Evolutionary conservation across 441 rosid genomes (phyloP).

Genomic region (Arabidopsis lyrata): DNA sequence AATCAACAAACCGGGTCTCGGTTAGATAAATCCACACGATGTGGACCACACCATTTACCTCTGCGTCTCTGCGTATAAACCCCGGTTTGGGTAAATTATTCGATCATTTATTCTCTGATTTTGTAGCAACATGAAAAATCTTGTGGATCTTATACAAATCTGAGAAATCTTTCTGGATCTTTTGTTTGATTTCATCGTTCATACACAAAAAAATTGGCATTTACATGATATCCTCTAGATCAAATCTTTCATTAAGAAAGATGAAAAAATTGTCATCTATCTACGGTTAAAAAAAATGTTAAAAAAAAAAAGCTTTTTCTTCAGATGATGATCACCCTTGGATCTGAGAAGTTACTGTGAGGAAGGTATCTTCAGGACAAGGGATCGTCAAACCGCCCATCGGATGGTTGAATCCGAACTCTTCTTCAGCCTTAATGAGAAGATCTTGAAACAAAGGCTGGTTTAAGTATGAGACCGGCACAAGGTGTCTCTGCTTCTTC

Average conservation of each 20-base stretch:
- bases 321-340: conserved; percentile 29
- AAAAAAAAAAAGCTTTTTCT: not conserved
- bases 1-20: not conserved
- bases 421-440: conserved; percentile 53
- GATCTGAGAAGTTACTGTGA: conserved; percentile 45
- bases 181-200: not conserved
- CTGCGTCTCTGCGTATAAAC: too few relatives aligned
- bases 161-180: conserved; percentile 20
- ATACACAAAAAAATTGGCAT: not conserved
- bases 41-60: too few relatives aligned
- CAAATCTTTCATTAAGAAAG: conserved; percentile 19
- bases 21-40: too few relatives aligned
- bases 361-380: conserved; percentile 31
- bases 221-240: not conserved
- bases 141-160: conserved; percentile 15
- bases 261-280: conserved; percentile 17
- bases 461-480: conserved; percentile 50
- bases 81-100: conserved; percentile 13
- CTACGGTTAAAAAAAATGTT: not conserved
- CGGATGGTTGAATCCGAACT: conserved; percentile 58
- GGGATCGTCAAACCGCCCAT: conserved; percentile 71
- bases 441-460: conserved; percentile 50
- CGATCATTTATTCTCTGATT: conserved; percentile 25
- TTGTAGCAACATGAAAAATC: conserved; percentile 11
- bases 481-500: conserved; percentile 49